Evolutionary conservation across 306 rosid genomes (phyloP), one percentile per base, ranked within the genome.

Genomic region (Bauhinia variegata): DNA sequence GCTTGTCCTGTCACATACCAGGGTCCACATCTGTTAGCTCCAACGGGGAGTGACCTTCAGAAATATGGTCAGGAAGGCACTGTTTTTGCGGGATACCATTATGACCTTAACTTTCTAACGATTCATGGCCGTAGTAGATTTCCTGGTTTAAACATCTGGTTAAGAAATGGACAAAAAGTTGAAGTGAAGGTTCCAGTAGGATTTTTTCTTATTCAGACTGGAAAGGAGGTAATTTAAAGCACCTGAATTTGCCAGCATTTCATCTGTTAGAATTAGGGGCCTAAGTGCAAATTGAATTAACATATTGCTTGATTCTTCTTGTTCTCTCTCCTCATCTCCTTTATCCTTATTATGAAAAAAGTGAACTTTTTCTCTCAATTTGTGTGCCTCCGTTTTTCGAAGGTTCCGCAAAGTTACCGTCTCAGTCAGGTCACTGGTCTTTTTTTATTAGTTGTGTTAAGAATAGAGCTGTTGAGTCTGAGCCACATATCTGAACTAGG

Each of bases 11-110:
- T 68, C 51, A 44, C 69, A 76, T 65, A 19, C 67, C 80, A 93
- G 98, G 98, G 98, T 34, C 98, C 98, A 0, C 98, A 93, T 80
- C 85, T 89, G 72, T 82, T 93, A 75, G 98, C 96, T 66, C 98
- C 98, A 56, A 93, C 98, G 1, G 98, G 98, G 23, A 93, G 98
- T 54, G 97, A 93, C 83, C 98, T 89, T 79, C 60, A 2, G 62
- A 72, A 60, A 48, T 85, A 84, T 64, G 88, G 88, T 56, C 77
- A 85, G 74, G 97, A 84, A 70, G 95, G 97, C 41, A 86, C 86
- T 23, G 78, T 89, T 46, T 80, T 93, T 78, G 97, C 98, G 32
- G 98, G 96, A 78, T 93, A 93, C 65, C 97, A 93, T 78, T 89
- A 86, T 62, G 98, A 89, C 68, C 91, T 89, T 52, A 88, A 93